Evolutionary conservation across 371 early-diverging fungal genomes (phyloP).

Genomic region (Batkoa obscura): DNA sequence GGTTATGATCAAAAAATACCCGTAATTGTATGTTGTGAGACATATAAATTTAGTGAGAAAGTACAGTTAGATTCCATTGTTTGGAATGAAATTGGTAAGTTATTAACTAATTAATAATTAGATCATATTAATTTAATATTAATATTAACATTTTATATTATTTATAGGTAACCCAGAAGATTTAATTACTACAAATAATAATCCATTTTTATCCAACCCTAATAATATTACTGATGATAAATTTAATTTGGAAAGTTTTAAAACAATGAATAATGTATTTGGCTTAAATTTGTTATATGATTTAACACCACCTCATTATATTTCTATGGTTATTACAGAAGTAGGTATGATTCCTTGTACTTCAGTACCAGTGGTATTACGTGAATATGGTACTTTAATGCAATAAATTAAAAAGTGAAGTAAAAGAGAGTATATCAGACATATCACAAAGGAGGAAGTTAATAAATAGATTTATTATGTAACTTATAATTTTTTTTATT

Average conservation of each 20-base stretch:
- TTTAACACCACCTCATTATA: conserved; percentile 81
- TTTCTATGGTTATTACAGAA: conserved; percentile 83
- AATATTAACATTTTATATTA: no score
- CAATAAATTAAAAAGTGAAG: neutral
- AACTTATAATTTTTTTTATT: no score
- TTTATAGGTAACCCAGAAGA: no score
- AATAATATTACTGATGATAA: conserved; percentile 13
- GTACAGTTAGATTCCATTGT: conserved; percentile 90
- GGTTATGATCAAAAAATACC: conserved; percentile 78
- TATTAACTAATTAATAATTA: neutral
- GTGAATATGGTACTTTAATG: conserved; percentile 14
- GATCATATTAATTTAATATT: conserved; percentile 12
- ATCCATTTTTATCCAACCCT: no score
- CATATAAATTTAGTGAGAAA: conserved; percentile 86
- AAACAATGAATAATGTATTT: neutral
- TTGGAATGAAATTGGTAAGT: conserved; percentile 76
- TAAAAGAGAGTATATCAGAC: no score
- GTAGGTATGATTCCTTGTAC: conserved; percentile 89
- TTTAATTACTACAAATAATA: no score
- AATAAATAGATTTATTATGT: no score
- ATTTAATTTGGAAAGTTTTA: neutral
- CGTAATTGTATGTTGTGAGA: conserved; percentile 89
- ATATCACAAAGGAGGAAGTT: no score
- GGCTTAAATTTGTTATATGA: conserved; percentile 80
- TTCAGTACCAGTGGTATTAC: conserved; percentile 61